Conservation (phyloP, 164 flowering plant species). For the Santalum album region DNA sequence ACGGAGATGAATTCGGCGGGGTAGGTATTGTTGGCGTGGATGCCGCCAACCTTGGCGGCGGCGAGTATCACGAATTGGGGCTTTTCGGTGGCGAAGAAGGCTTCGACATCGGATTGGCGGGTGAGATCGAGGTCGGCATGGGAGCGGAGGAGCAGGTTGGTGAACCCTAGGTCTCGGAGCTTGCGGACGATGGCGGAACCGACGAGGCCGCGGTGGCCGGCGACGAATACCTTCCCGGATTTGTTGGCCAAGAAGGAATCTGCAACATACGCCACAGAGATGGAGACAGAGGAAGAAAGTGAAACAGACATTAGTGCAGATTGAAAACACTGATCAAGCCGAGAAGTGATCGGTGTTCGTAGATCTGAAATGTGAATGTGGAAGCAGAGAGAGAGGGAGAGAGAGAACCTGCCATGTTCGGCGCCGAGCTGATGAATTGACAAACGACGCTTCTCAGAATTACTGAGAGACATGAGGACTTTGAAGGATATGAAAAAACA, state of each 20-base stretch:
- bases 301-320: not conserved
- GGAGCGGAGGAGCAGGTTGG: constrained; percentile 57
- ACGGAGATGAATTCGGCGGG: constrained; percentile 86
- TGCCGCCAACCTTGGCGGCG: constrained; percentile 95
- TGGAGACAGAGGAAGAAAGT: not conserved
- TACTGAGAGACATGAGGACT: too few species aligned
- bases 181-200: constrained; percentile 81
- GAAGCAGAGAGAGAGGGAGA: not conserved
- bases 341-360: too few species aligned
- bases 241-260: constrained; percentile 33
- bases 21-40: constrained; percentile 88
- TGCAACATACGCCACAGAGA: not conserved
- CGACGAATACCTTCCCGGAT: constrained; percentile 74
- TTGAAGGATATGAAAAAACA: too few species aligned
- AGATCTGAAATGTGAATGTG: not conserved
- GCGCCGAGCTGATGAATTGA: too few species aligned
- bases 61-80: constrained; percentile 74
- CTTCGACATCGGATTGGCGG: constrained; percentile 63
- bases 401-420: not conserved
- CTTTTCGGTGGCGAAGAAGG: constrained; percentile 58
- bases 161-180: constrained; percentile 48
- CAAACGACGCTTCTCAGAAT: too few species aligned
- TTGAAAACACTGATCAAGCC: too few species aligned
- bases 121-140: constrained; percentile 85
- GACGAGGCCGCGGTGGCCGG: constrained; percentile 85